Evolutionary conservation across 495 filamentous ascomycete genomes (phyloP), one percentile per base, ranked within the genome.

Genomic region (Penicillium desertorum): DNA sequence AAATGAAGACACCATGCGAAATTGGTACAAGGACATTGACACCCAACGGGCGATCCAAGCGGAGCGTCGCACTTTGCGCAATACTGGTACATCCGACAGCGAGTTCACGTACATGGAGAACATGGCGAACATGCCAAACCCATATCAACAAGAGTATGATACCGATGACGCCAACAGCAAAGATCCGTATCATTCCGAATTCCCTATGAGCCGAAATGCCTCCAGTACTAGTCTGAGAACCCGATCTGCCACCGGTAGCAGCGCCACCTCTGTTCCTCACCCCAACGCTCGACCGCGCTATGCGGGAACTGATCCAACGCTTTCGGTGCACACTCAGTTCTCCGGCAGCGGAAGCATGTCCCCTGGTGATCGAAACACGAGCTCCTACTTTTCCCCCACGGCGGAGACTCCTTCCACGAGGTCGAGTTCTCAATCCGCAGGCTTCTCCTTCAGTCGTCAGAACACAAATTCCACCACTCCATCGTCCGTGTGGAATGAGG

Each of bases 321-420:
- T 93, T 25, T 88, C 83, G 37, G 70, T 97, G 9, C 88, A 91
- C 60, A 97, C 92, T 3, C 84, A 89, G 62, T 73, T 81, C 63
- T 52, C 74, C 52, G 71, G 69, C 19, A 41, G 51, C 54, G 72
- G 82, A 66, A 66, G 74, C 71, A 60, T 76, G 68, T 78, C 80
- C 53, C 73, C 86, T 25, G 68, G 69, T 45, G 81, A 86, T 56
- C 71, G 78, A 54, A 66, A 74, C 56, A 79, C 80, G 25, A 84
- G 88, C 46, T 96, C 92, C 8, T 97, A 96, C 68, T 98, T 98
- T 70, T 97, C 93, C 1, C 94, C 94, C 1, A 82, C 81, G 14
- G 92, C 80, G 12, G 92, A 97, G 55, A 92, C 92, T 1, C 91
- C 94, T 19, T 95, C 91, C 2, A 88, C 88, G 6, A 83, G 92